phyloP scores from a whole-genome alignment of 148 eudicot species.

The Camellia sinensis region DNA sequence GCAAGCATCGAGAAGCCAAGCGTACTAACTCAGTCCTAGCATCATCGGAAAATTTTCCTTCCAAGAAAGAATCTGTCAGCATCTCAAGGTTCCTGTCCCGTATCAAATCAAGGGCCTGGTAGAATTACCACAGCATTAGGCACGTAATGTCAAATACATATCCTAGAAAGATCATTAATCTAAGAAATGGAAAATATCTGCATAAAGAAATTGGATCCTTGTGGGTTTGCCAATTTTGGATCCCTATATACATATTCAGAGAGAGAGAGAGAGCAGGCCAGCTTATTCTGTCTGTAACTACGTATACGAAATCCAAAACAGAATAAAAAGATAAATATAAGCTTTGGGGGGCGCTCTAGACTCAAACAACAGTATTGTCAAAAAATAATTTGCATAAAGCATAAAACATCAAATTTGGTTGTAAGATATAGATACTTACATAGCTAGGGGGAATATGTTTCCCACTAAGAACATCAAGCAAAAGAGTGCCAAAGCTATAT shows the following conservation, averaged over 20 bases:
- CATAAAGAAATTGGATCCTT: neutral
- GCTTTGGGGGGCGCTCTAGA: neutral
- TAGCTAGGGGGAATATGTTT: conserved; percentile 75
- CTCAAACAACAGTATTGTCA: neutral
- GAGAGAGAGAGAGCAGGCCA: too few species aligned
- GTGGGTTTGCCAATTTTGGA: too few species aligned
- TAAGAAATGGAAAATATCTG: conserved; percentile 2
- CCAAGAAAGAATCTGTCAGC: conserved; percentile 69
- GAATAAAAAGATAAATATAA: neutral
- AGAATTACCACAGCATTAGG: conserved; percentile 11
- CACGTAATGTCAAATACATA: neutral
- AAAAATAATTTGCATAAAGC: neutral
- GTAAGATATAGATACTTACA: conserved; percentile 34
- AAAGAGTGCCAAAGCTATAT: conserved; percentile 67
- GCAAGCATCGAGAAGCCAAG: conserved; percentile 66
- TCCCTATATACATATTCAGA: too few species aligned
- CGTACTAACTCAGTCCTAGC: conserved; percentile 63
- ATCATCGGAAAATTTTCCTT: conserved; percentile 59
- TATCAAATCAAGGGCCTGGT: conserved; percentile 68
- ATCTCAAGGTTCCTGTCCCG: conserved; percentile 64
- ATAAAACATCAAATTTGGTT: conserved; percentile 6
- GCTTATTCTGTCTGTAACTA: neutral
- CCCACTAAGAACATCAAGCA: conserved; percentile 73
- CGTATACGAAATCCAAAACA: neutral
- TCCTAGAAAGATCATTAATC: neutral